Evolutionary conservation across 768 basidiomycete genomes (phyloP), one percentile per base, ranked within the genome.

Genomic region (Mycena maculata): DNA sequence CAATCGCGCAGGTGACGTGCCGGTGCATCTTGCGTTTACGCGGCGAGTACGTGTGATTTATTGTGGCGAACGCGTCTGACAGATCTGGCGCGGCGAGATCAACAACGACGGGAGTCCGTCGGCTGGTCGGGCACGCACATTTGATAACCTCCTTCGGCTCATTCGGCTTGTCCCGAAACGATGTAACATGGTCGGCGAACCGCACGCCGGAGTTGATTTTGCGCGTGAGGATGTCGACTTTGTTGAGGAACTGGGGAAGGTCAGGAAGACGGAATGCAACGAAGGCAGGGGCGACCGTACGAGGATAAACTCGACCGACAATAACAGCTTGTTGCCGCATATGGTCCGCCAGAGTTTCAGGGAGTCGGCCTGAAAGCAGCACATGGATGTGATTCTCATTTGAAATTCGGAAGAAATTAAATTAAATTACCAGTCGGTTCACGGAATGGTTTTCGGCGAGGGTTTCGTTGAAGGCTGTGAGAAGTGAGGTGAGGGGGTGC

Each of bases 391-490:
- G n/a, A n/a, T n/a, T n/a, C n/a, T n/a, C n/a, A 27, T 57, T 54
- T 31, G 60, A 56, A 36, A 49, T 6, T 28, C 23, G 59, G 30
- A 18, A 54, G 58, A 50, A 20, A 48, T 22, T n/a, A 31, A 1
- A 75, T 82, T 23, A 67, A 89, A n/a, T n/a, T n/a, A n/a, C 89
- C 75, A 92, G 78, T 54, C 90, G 84, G 71, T 91, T 91, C 4
- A 89, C 80, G 25, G 70, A 81, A 31, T 80, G 79, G 72, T 90
- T 88, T 73, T 90, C 90, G 3, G 82, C 80, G 7, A 90, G 80
- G n/a, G 82, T 80, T 76, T 90, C 86, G 73, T 90, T 86, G 75
- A 90, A 92, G 4, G 85, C 87, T 60, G 81, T 39, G 7, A 28
- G 50, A 13, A 23, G 50, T 12, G 15, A 39, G 28, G 30, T 38